Evolutionary conservation across 208 protist genomes (phyloP).

Genomic region (Kentomonas sorsogonicus): DNA sequence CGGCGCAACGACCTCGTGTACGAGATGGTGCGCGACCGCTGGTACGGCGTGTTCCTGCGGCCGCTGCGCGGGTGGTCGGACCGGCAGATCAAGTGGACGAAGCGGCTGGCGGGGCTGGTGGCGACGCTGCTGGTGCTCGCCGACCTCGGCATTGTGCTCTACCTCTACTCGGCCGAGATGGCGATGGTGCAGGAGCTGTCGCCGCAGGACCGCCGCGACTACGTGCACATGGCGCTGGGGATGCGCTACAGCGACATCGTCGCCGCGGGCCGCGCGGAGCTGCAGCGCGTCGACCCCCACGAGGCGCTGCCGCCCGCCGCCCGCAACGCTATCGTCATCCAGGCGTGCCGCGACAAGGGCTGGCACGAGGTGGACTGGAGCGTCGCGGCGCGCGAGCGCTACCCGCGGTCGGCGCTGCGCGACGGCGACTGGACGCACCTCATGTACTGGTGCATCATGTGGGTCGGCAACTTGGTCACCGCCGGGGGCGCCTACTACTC

Average conservation of each 20-base stretch:
- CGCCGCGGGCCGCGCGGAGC: conserved; percentile 31
- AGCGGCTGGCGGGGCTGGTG: conserved; percentile 24
- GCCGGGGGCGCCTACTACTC: conserved; percentile 46
- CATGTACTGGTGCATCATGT: conserved; percentile 57
- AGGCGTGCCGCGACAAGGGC: conserved; percentile 41
- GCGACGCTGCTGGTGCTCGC: conserved; percentile 7
- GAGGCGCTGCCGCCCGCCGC: conserved; percentile 48
- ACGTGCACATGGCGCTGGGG: conserved; percentile 52
- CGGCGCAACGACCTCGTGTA: conserved; percentile 56
- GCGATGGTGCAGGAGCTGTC: conserved; percentile 35
- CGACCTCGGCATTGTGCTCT: conserved; percentile 13
- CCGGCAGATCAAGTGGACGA: conserved; percentile 36
- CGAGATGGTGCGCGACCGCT: conserved; percentile 40
- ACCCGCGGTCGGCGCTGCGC: conserved; percentile 29
- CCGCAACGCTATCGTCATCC: conserved; percentile 49
- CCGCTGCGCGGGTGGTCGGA: conserved; percentile 50
- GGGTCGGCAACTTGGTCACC: conserved; percentile 28
- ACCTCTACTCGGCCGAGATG: conserved; percentile 55
- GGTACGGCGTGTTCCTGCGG: conserved; percentile 41
- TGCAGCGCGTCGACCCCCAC: conserved; percentile 60
- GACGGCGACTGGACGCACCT: conserved; percentile 54
- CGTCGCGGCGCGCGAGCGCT: conserved; percentile 38
- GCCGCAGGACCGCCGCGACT: conserved; percentile 52
- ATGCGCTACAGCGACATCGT: conserved; percentile 76
- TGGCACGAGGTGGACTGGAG: conserved; percentile 65